Conservation (phyloP, 2,329 filamentous ascomycete genomes). For the Akanthomyces muscarius region DNA sequence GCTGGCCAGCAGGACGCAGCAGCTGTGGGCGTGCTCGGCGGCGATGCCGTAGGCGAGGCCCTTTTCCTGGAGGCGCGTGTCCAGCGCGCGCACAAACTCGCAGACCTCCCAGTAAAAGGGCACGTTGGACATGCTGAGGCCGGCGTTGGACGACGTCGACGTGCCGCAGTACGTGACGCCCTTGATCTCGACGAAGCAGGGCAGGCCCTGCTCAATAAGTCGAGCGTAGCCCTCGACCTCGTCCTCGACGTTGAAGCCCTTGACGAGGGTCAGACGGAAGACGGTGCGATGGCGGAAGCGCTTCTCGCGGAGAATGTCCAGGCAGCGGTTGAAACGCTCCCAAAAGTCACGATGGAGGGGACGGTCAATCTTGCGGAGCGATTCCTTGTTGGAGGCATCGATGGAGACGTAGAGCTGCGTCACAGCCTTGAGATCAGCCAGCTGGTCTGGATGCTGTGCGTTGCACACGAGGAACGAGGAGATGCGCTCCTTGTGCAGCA, state of each 20-base stretch:
- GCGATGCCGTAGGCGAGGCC: slow-evolving; percentile 85
- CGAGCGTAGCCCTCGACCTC: slow-evolving; percentile 87
- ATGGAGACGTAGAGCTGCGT: slow-evolving; percentile 97
- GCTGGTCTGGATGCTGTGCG: slow-evolving; percentile 89
- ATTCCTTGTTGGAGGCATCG: slow-evolving; percentile 87
- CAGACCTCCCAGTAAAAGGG: slow-evolving; percentile 91
- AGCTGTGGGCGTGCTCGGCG: slow-evolving; percentile 92
- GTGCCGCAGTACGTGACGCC: slow-evolving; percentile 97
- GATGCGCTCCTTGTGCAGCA: slow-evolving; percentile 83
- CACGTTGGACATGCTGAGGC: slow-evolving; percentile 94
- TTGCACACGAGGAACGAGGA: slow-evolving; percentile 96
- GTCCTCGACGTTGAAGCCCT: slow-evolving; percentile 96
- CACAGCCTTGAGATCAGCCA: slow-evolving; percentile 75
- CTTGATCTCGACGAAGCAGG: slow-evolving; percentile 93
- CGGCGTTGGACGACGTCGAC: slow-evolving; percentile 74
- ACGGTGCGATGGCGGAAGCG: slow-evolving; percentile 86
- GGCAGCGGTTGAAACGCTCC: slow-evolving; percentile 88
- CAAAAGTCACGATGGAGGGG: slow-evolving; percentile 95
- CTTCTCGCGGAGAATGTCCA: slow-evolving; percentile 82
- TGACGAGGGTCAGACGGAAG: slow-evolving; percentile 90
- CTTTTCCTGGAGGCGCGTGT: slow-evolving; percentile 61
- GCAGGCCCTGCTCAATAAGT: slow-evolving; percentile 78
- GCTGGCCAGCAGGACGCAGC: slow-evolving; percentile 83
- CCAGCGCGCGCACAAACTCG: slow-evolving; percentile 73
- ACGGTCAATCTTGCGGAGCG: slow-evolving; percentile 80